Base-by-base conservation (phyloP, 2,329 filamentous ascomycete species). In the Ophioceras dolichostomum region DNA sequence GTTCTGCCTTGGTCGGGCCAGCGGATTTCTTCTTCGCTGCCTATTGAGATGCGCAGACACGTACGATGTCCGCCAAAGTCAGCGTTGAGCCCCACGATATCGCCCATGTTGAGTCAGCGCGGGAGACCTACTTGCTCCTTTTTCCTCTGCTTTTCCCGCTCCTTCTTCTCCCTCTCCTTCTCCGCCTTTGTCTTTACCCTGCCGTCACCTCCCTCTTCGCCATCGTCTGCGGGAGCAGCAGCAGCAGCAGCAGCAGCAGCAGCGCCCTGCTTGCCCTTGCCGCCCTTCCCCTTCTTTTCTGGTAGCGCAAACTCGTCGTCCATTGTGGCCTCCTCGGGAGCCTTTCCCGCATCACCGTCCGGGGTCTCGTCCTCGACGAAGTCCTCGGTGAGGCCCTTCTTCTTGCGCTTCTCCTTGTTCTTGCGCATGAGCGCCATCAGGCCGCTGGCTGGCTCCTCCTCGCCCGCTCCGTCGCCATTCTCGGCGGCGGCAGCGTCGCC, bases 131-230 rank as follows among this genome's bases (percentile, higher is more conserved):
- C 86, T 75, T 96, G 83, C 62, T 98, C 91, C 76, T 88, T 98
- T 68, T 98, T 98, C 48, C 88, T 74, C 65, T 91, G 84, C 76
- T 98, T 98, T 68, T 98, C 91, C 43, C 86, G 79, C 67, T 98
- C 91, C 66, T 95, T 98, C 73, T 89, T 96, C 53, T 89, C 71
- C 62, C 86, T 94, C 60, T 98, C 91, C 67, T 98, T 98, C 66
- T 98, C 88, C 41, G 93, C 91, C 74, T 96, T 98, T 28, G 86
- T 94, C 64, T 96, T 78, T 34, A 96, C 70, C 39, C 78, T 74
- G 32, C 80, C 80, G 41, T 67, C 69, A 7, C 59, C 74, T 10
- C 62, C 68, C 14, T 68, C 68, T 14, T 67, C 69, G 3, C 66
- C 69, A 5, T 66, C 70, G 18, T 68, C 68, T 16, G 67, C 69